These are phyloP conservation scores for Senna tora DNA, from an alignment of 306 rosid species.

Conservation along the genomic window DNA sequence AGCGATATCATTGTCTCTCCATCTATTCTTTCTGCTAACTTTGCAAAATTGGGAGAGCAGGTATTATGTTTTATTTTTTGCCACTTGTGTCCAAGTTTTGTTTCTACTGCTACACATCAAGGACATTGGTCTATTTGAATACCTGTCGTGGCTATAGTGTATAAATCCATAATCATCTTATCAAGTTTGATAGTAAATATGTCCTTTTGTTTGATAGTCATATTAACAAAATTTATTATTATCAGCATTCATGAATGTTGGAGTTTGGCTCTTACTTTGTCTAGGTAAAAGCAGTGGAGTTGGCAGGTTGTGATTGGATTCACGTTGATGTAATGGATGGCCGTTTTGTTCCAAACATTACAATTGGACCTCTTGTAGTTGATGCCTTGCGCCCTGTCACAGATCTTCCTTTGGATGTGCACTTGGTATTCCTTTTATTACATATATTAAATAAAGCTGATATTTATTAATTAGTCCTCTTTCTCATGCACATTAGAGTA, in stretches of 20 bases:
- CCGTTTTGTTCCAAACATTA: slow-evolving; percentile 97
- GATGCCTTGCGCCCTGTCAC: slow-evolving; percentile 98
- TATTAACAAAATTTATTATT: slow-evolving; percentile 19
- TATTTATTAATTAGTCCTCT: slow-evolving; percentile 14
- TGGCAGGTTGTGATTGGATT: slow-evolving; percentile 99
- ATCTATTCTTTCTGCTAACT: slow-evolving; percentile 92
- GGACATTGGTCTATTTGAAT: slow-evolving; percentile 4
- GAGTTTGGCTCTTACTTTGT: slow-evolving; percentile 42
- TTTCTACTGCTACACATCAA: slow-evolving; percentile 18
- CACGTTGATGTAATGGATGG: slow-evolving; percentile 99
- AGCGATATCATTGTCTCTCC: slow-evolving; percentile 89
- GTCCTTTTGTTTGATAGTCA: slow-evolving; percentile 25
- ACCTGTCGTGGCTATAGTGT: background rate
- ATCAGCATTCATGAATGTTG: slow-evolving; percentile 39
- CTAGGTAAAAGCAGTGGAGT: slow-evolving; percentile 95
- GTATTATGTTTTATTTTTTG: slow-evolving; percentile 47
- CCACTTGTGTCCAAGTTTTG: slow-evolving; percentile 23
- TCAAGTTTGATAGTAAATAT: slow-evolving; percentile 17
- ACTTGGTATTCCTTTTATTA: slow-evolving; percentile 68
- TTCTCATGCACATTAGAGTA: slow-evolving; percentile 41
- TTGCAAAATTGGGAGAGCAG: slow-evolving; percentile 94
- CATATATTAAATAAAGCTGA: slow-evolving; percentile 12
- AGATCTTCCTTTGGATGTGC: slow-evolving; percentile 98
- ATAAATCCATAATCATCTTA: slow-evolving; percentile 11
- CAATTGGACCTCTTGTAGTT: slow-evolving; percentile 98